A percentile compares a stretch with the other conserved stretches of the same genome.
Evolutionary conservation across 305 asterid genomes (phyloP).

Genomic region (Solanum aculeatissimum): DNA sequence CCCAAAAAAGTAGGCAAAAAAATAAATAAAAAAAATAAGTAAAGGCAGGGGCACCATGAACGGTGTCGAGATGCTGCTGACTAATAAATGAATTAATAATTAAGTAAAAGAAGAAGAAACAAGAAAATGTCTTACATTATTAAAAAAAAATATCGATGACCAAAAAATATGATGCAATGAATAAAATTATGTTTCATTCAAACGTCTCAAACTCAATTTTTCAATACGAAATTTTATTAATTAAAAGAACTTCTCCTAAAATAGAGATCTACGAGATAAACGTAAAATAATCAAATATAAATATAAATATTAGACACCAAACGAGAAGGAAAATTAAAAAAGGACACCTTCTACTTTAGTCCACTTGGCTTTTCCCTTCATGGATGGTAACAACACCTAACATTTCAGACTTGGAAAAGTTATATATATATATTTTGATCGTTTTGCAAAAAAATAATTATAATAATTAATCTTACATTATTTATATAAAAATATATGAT

Average conservation of each 20-base stretch:
- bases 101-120: not conserved
- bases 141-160: not conserved
- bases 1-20: not conserved
- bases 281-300: too few species aligned
- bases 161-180: too few species aligned
- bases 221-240: too few species aligned
- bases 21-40: not conserved
- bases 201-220: too few species aligned
- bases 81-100: not conserved
- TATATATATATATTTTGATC: not conserved
- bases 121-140: not conserved
- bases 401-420: not conserved
- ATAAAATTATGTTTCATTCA: too few species aligned
- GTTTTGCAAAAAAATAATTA: not conserved
- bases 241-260: too few species aligned
- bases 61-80: slow-evolving; percentile 61
- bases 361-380: not conserved
- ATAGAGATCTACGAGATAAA: too few species aligned
- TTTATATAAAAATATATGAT: too few species aligned
- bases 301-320: too few species aligned
- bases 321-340: not conserved
- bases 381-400: not conserved
- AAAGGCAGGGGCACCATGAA: slow-evolving; percentile 28
- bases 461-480: not conserved
- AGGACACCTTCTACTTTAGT: too few species aligned